phyloP scores from a whole-genome alignment of 192 early-diverging fungal species.

The Cetraspora pellucida region DNA sequence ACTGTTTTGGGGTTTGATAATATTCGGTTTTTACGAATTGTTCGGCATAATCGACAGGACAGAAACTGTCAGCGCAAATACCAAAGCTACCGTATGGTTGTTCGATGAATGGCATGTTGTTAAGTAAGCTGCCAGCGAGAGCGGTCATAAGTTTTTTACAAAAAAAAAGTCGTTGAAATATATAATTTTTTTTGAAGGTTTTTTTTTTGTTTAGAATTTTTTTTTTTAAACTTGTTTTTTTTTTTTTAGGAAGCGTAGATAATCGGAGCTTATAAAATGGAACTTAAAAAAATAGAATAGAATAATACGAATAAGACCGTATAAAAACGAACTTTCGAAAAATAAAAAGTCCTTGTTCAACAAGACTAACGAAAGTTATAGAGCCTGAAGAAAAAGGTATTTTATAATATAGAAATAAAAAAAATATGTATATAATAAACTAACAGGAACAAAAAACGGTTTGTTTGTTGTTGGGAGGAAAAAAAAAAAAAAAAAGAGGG shows the following conservation, averaged over 20 bases:
- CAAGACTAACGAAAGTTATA: too few relatives aligned
- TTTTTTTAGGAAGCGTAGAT: too few relatives aligned
- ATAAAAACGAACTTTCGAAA: too few relatives aligned
- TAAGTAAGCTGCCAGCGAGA: constrained; percentile 4
- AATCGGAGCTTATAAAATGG: too few relatives aligned
- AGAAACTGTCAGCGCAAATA: neutral
- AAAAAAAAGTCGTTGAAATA: neutral
- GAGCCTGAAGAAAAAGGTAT: too few relatives aligned
- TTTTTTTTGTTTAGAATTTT: neutral
- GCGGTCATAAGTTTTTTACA: constrained; percentile 14
- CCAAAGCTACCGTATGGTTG: neutral
- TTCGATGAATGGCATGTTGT: neutral
- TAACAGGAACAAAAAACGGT: too few relatives aligned
- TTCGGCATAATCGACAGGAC: neutral
- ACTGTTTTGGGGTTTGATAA: neutral
- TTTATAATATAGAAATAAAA: too few relatives aligned
- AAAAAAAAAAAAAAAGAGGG: neutral
- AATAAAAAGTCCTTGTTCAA: too few relatives aligned
- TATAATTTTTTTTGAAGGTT: neutral
- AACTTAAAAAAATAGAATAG: too few relatives aligned
- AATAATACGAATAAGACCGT: too few relatives aligned
- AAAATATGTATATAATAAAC: too few relatives aligned
- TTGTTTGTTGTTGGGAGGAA: too few relatives aligned
- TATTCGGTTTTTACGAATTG: constrained; percentile 6
- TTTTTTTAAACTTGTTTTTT: neutral